Base-by-base conservation (phyloP, 2,329 filamentous ascomycete genomes). In the Colletotrichum sp. region DNA sequence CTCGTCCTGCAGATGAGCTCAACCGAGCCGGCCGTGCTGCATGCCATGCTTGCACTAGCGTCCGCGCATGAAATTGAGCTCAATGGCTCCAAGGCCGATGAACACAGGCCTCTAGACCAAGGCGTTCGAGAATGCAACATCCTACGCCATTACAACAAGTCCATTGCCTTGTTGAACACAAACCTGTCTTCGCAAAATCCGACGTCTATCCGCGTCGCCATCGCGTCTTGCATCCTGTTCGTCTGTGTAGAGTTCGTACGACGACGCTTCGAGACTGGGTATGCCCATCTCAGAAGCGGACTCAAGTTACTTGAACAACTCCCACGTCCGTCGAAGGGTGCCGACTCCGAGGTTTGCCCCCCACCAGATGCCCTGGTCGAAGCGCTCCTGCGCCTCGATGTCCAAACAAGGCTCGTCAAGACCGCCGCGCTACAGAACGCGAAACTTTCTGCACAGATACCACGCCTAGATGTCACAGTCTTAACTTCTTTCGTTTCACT, bases 301-400 rank as follows among this genome's bases (percentile, higher is more conserved):
- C 71, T 89, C 6, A 84, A 80, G 59, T 78, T 89, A 15, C 77
- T 89, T 2, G 75, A 75, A 15, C 80, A 83, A 10, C 8, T 52
- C 2, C 15, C 52, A 6, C n/a, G 36, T 18, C 28, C 16, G 3
- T 26, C 26, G 0, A 62, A 62, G 18, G 18, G 24, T 0, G 0
- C 26, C 28, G 0, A 34, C 78, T 66, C 8, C 18, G 32, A 44
- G 0, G 30, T 39, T 16, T 67, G 6, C 81, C 81, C 1, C 79
- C 6, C 83, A 1, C 87, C 90, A 60, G 82, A 85, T 52, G 87
- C 84, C 82, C 86, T 90, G 18, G 77, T 85, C 5, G 86, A 88
- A 72, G 83, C 82, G 3, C 87, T 90, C 36, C 79, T 81, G 1
- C 80, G 82, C 30, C 76, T 84, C 6, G 80, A 82, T 49, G 70